Evolutionary conservation across 2,329 filamentous ascomycete species (phyloP).

Genomic region (Scopulariopsis brevicaulis): DNA sequence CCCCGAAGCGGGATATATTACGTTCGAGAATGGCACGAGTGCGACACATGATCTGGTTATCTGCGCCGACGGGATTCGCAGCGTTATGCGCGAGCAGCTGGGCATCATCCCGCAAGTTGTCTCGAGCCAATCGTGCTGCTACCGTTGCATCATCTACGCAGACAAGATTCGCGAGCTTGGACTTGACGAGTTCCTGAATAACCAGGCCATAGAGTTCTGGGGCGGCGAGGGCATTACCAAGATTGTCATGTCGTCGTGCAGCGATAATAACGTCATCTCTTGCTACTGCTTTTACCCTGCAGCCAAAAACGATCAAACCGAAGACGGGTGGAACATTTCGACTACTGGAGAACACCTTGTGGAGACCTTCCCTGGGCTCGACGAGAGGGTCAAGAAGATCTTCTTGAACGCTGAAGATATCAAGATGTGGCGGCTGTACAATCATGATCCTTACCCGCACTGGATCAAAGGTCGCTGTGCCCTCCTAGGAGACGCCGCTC

Average conservation of each 20-base stretch:
- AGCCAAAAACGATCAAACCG: background rate
- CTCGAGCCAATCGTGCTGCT: background rate
- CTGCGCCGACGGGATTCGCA: too few relatives aligned
- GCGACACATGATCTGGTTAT: too few relatives aligned
- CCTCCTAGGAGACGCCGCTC: background rate
- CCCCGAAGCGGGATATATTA: too few relatives aligned
- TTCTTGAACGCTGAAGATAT: background rate
- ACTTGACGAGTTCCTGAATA: background rate
- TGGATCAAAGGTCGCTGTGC: background rate
- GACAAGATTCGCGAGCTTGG: background rate
- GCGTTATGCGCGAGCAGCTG: too few relatives aligned
- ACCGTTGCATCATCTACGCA: background rate
- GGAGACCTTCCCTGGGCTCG: background rate
- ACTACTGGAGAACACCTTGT: background rate
- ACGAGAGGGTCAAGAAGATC: background rate
- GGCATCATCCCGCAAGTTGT: too few relatives aligned
- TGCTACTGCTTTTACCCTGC: background rate
- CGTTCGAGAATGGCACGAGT: too few relatives aligned
- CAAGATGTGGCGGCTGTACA: background rate
- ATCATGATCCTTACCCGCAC: background rate
- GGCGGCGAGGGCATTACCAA: background rate
- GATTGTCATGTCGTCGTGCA: background rate
- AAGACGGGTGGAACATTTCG: background rate
- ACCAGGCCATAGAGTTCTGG: background rate
- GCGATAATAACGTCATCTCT: background rate